Base-by-base conservation (phyloP, 768 basidiomycete species). In the Tubosaeta sp. region DNA sequence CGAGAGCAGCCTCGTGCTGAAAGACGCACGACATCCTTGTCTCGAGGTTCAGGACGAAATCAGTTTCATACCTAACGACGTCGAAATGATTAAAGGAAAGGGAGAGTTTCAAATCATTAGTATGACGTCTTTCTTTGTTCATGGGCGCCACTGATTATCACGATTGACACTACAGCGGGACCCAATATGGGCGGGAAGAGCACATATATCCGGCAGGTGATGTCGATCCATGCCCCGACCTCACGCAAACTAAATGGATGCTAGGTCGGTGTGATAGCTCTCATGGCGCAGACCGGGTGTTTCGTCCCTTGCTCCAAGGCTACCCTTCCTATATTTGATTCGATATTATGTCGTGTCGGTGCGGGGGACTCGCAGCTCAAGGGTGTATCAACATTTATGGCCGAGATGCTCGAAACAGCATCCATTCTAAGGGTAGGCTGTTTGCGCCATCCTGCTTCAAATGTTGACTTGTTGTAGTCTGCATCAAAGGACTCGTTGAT, bases 151-250 rank as follows among this genome's bases (percentile, higher is more conserved):
- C 46, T 55, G 7, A 63, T 31, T 46, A 12, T 48, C 39, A 44
- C 45, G 44, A 41, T 17, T 46, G 5, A 52, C 14, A 26, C 55
- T 17, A 9, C 35, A 91, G 89, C 95, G 19, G 97, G 97, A 6
- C 97, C 97, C 0, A 99, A 99, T 70, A 97, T 97, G 90, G 97
- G 97, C 48, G 97, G 97, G 54, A 99, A 99, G 71, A 93, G 90
- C 44, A 97, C 95, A 0, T 97, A 95, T 62, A 95, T 98, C 60
- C 88, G 93, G 43, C 90, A 94, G 73, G 89, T 86, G 43, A 54
- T n/a, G 11, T 43, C 16, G 22, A 14, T 39, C 5, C 8, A 13
- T 5, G 31, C 22, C 16, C n/a, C n/a, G 8, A 7, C 17, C 22
- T 44, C 6, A 12, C 25, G 26, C 8, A 22, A 38, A 48, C 51